A percentile compares a stretch with the other conserved stretches of the same genome.
These are phyloP conservation scores for Cyclocybe cylindracea DNA, from an alignment of 768 basidiomycete species.

Conservation along the genomic window DNA sequence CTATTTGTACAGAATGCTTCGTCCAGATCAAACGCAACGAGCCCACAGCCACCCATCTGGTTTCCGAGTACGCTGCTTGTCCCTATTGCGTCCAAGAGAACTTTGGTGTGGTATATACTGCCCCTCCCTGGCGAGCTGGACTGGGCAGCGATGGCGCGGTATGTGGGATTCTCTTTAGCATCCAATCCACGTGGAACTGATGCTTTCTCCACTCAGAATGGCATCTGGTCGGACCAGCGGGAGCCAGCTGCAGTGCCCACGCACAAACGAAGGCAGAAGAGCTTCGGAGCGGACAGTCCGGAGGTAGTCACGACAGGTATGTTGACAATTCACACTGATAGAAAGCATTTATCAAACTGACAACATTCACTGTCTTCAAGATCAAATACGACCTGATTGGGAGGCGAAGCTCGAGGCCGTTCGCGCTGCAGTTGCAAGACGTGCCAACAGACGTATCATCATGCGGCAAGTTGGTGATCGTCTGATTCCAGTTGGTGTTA, in stretches of 20 bases:
- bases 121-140: conserved; percentile 80
- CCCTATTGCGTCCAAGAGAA: conserved; percentile 98
- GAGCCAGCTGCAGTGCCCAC: conserved; percentile 44
- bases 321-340: conserved; percentile 19
- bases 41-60: conserved; percentile 91
- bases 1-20: conserved; percentile 98
- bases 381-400: conserved; percentile 98
- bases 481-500: conserved; percentile 95
- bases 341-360: conserved; percentile 1
- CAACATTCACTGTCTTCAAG: conserved; percentile 39
- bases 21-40: conserved; percentile 98
- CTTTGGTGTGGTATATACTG: conserved; percentile 89
- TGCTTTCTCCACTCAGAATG: conserved; percentile 21
- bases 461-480: conserved; percentile 99
- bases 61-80: conserved; percentile 95
- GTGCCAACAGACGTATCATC: conserved; percentile 93
- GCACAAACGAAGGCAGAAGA: conserved; percentile 83
- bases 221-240: conserved; percentile 51
- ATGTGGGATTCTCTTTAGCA: conserved; percentile 25
- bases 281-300: conserved; percentile 80
- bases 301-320: conserved; percentile 91
- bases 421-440: conserved; percentile 91
- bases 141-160: conserved; percentile 76
- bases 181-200: conserved; percentile 7
- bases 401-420: conserved; percentile 94